Conservation (phyloP, 2,329 filamentous ascomycete genomes). For the Ceratocystiopsis minuta region DNA sequence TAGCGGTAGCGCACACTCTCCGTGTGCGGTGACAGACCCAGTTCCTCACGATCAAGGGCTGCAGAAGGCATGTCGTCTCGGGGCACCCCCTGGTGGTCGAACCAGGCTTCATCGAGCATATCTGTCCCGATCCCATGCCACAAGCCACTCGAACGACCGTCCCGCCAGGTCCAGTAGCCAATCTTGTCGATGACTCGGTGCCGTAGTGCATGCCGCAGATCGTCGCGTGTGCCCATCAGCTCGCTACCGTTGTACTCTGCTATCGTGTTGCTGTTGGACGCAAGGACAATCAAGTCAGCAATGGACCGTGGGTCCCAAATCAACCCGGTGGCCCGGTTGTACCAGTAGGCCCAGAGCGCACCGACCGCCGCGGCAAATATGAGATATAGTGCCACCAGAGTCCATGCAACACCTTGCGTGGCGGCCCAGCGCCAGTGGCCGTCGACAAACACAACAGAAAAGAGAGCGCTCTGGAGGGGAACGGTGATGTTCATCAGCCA, state of each 20-base stretch:
- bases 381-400: slow-evolving; percentile 55
- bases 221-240: slow-evolving; percentile 30
- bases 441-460: slow-evolving; percentile 41
- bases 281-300: slow-evolving; percentile 60
- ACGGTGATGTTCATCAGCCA: slow-evolving; percentile 70
- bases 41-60: no score
- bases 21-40: slow-evolving; percentile 25
- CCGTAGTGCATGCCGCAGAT: slow-evolving; percentile 34
- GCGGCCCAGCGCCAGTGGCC: slow-evolving; percentile 59
- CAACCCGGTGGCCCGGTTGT: slow-evolving; percentile 49
- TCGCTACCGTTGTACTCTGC: slow-evolving; percentile 55
- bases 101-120: slow-evolving; percentile 4
- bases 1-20: slow-evolving; percentile 43
- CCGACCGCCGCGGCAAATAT: slow-evolving; percentile 41
- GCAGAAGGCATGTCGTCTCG: no score
- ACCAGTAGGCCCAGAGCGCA: slow-evolving; percentile 46
- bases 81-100: neutral
- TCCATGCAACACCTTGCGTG: slow-evolving; percentile 63
- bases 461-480: slow-evolving; percentile 63
- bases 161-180: slow-evolving; percentile 70
- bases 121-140: slow-evolving; percentile 58
- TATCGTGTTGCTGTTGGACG: slow-evolving; percentile 65
- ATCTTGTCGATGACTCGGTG: slow-evolving; percentile 49
- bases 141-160: slow-evolving; percentile 39
- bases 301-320: slow-evolving; percentile 73